Conservation (phyloP, 2,329 filamentous ascomycete genomes). For the Dichotomopilus funicola region DNA sequence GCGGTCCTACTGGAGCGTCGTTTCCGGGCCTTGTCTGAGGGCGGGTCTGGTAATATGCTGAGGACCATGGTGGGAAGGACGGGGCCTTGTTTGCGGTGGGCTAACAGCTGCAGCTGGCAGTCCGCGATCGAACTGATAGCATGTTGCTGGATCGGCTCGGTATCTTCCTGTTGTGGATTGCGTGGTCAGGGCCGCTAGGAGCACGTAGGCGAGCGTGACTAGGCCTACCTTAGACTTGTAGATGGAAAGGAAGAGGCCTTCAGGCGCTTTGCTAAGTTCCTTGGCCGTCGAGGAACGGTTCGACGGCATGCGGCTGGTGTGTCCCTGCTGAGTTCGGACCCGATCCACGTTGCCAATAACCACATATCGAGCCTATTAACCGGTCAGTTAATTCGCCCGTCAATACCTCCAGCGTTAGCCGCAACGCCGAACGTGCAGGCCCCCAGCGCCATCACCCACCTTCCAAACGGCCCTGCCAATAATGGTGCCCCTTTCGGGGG, state of each 20-base stretch:
- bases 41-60: constrained; percentile 44
- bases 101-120: constrained; percentile 52
- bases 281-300: constrained; percentile 33
- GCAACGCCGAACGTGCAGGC: too few species aligned
- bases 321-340: constrained; percentile 33
- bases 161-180: constrained; percentile 39
- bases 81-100: constrained; percentile 56
- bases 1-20: constrained; percentile 58
- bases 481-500: constrained; percentile 46
- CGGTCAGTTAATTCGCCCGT: constrained; percentile 9
- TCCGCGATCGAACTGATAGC: constrained; percentile 46
- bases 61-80: constrained; percentile 54
- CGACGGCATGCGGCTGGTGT: constrained; percentile 34
- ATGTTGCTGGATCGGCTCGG: constrained; percentile 49
- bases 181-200: constrained; percentile 4
- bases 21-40: constrained; percentile 54
- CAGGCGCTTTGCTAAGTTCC: constrained; percentile 26
- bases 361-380: constrained; percentile 50
- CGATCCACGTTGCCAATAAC: constrained; percentile 42
- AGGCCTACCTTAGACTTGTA: constrained; percentile 49
- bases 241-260: constrained; percentile 45
- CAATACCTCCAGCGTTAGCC: too few species aligned
- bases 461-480: constrained; percentile 49
- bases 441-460: constrained; percentile 28
- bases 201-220: neutral